Percentiles rank a stretch among this genome's conserved stretches.
Conservation (phyloP, 495 filamentous ascomycete species). For the Lophiotrema nucula region DNA sequence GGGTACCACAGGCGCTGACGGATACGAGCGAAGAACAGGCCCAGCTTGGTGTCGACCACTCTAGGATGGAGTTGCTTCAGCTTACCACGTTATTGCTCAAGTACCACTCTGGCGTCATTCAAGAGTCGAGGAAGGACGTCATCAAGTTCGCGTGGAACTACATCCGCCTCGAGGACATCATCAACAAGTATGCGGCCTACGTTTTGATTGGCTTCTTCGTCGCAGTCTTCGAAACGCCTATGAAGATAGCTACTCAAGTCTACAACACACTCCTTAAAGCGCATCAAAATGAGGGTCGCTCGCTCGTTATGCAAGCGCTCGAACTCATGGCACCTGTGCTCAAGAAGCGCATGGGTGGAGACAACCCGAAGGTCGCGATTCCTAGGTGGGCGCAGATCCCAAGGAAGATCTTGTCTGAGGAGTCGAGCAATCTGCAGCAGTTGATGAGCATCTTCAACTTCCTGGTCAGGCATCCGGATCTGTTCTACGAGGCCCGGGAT, state of each 20-base stretch:
- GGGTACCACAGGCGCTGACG: slow-evolving; percentile 75
- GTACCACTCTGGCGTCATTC: slow-evolving; percentile 78
- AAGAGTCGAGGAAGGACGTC: slow-evolving; percentile 93
- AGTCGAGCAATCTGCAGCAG: slow-evolving; percentile 94
- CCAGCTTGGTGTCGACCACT: slow-evolving; percentile 89
- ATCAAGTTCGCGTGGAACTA: slow-evolving; percentile 99
- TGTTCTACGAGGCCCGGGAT: slow-evolving; percentile 94
- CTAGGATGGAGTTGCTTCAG: slow-evolving; percentile 92
- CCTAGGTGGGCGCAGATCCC: slow-evolving; percentile 89
- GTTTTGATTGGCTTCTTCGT: slow-evolving; percentile 98
- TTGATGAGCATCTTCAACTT: slow-evolving; percentile 97
- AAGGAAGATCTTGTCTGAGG: slow-evolving; percentile 86
- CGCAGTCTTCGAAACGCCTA: slow-evolving; percentile 90
- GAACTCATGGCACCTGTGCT: slow-evolving; percentile 92
- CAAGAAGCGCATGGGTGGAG: slow-evolving; percentile 63
- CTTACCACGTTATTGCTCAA: slow-evolving; percentile 92
- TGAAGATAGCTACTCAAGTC: slow-evolving; percentile 92
- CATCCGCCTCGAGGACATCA: slow-evolving; percentile 93
- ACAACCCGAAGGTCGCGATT: slow-evolving; percentile 52
- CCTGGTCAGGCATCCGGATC: slow-evolving; percentile 82
- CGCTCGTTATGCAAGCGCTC: slow-evolving; percentile 88
- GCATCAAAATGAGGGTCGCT: slow-evolving; percentile 90
- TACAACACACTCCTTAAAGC: slow-evolving; percentile 87
- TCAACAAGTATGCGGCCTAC: slow-evolving; percentile 98
- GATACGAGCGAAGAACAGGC: slow-evolving; percentile 82